Evolutionary conservation across 1,284 basidiomycete genomes (phyloP).

Genomic region (Tilletia setariae): DNA sequence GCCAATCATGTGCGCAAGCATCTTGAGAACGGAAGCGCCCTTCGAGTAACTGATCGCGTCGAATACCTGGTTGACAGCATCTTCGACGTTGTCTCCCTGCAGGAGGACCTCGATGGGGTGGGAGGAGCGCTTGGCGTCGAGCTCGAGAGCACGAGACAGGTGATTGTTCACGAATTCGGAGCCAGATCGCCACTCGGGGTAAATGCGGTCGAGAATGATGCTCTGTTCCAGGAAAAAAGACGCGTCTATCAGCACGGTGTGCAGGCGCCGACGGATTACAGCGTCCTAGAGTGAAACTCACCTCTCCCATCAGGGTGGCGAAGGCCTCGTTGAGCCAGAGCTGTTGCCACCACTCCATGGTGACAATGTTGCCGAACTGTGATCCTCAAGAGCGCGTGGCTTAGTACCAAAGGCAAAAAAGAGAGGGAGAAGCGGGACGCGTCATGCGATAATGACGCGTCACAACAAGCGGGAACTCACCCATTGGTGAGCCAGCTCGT

Average conservation of each 20-base stretch:
- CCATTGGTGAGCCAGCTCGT: constrained; percentile 64
- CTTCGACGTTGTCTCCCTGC: constrained; percentile 47
- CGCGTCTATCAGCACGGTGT: neutral
- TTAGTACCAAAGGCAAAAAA: too few relatives aligned
- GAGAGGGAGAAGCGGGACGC: neutral
- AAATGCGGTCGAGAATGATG: constrained; percentile 64
- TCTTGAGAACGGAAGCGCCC: constrained; percentile 70
- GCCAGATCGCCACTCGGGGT: constrained; percentile 62
- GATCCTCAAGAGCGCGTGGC: constrained; percentile 59
- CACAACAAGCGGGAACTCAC: neutral
- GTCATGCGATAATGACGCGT: constrained; percentile 53
- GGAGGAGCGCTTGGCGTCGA: constrained; percentile 86
- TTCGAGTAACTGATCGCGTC: constrained; percentile 57
- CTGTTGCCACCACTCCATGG: constrained; percentile 76
- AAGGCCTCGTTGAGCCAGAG: constrained; percentile 69
- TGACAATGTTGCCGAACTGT: constrained; percentile 80
- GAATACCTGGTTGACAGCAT: constrained; percentile 52
- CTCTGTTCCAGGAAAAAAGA: neutral
- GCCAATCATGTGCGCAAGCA: constrained; percentile 77
- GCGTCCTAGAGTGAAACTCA: constrained; percentile 58
- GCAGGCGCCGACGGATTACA: constrained; percentile 56
- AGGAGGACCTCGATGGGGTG: constrained; percentile 88
- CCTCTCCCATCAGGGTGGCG: constrained; percentile 76
- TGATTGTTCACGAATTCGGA: constrained; percentile 61
- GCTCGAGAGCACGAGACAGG: constrained; percentile 65